These are phyloP conservation scores for Medicago ruthenica DNA, from an alignment of 306 rosid species.

Conservation along the genomic window DNA sequence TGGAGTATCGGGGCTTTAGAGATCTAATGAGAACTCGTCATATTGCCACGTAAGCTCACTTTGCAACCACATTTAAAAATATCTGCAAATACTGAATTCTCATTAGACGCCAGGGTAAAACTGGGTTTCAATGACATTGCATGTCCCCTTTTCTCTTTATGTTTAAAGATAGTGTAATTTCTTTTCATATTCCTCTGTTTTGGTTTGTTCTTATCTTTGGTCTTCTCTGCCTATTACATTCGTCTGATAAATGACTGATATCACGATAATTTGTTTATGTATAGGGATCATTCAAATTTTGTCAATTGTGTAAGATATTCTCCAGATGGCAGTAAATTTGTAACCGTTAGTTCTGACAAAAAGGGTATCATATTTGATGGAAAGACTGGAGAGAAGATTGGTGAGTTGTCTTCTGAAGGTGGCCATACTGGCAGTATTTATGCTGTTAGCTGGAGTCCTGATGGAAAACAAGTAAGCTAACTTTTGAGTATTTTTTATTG, in stretches of 20 bases:
- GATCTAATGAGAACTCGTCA: too few species aligned
- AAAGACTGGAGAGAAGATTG: constrained; percentile 84
- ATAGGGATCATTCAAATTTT: constrained; percentile 96
- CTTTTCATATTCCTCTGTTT: constrained; percentile 20
- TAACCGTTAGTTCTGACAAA: constrained; percentile 91
- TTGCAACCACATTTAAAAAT: too few species aligned
- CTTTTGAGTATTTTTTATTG: constrained; percentile 3
- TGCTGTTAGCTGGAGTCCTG: constrained; percentile 95
- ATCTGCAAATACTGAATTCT: too few species aligned
- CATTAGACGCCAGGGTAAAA: too few species aligned
- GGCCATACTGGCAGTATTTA: constrained; percentile 94
- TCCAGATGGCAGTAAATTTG: constrained; percentile 90
- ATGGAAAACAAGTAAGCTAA: constrained; percentile 80
- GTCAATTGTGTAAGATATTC: constrained; percentile 90
- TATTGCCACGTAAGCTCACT: too few species aligned
- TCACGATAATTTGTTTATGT: constrained; percentile 42
- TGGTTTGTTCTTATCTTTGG: constrained; percentile 30
- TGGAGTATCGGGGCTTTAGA: too few species aligned
- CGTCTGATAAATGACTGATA: constrained; percentile 10
- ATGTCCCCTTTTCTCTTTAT: too few species aligned
- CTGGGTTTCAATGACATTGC: too few species aligned
- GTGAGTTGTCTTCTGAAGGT: constrained; percentile 86
- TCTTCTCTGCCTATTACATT: not conserved
- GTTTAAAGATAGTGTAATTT: not conserved
- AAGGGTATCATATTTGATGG: constrained; percentile 83